Evolutionary conservation across 345 rosid species (phyloP).

Genomic region (Linum tenue): DNA sequence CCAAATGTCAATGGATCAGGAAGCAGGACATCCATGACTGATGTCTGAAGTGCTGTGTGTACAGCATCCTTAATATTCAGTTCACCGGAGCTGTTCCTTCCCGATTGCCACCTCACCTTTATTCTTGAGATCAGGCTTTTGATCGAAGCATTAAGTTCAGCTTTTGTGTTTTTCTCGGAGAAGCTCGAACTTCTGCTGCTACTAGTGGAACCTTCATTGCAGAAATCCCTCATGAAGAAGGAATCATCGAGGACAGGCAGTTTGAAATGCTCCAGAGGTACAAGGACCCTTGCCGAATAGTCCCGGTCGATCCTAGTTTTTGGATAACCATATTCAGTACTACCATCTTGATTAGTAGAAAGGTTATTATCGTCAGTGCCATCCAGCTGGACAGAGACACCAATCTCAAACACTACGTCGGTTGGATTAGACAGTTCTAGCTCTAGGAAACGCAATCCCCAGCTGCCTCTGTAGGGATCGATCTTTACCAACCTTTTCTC

Average conservation of each 20-base stretch:
- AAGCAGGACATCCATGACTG: constrained; percentile 87
- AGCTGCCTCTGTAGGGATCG: constrained; percentile 92
- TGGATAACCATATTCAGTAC: constrained; percentile 61
- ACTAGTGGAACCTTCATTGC: constrained; percentile 29
- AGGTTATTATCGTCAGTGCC: constrained; percentile 32
- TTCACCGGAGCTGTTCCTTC: constrained; percentile 91
- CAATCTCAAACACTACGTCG: constrained; percentile 79
- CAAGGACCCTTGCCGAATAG: constrained; percentile 79
- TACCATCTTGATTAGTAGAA: constrained; percentile 35
- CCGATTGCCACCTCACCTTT: constrained; percentile 93
- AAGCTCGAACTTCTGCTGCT: constrained; percentile 46
- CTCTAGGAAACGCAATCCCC: constrained; percentile 95
- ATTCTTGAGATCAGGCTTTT: constrained; percentile 80
- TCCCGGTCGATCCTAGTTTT: constrained; percentile 90
- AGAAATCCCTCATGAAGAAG: constrained; percentile 62
- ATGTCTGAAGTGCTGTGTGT: constrained; percentile 79
- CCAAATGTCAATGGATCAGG: constrained; percentile 96
- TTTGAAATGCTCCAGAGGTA: constrained; percentile 95
- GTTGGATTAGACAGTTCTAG: constrained; percentile 93
- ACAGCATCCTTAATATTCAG: constrained; percentile 83
- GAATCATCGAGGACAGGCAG: constrained; percentile 88
- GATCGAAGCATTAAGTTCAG: constrained; percentile 79
- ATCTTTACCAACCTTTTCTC: constrained; percentile 69
- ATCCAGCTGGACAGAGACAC: constrained; percentile 77
- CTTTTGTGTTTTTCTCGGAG: constrained; percentile 79